Percentiles rank a stretch among this genome's conserved stretches.
Conservation (phyloP, 257 asterid genomes). For the Nicotiana attenuata region DNA sequence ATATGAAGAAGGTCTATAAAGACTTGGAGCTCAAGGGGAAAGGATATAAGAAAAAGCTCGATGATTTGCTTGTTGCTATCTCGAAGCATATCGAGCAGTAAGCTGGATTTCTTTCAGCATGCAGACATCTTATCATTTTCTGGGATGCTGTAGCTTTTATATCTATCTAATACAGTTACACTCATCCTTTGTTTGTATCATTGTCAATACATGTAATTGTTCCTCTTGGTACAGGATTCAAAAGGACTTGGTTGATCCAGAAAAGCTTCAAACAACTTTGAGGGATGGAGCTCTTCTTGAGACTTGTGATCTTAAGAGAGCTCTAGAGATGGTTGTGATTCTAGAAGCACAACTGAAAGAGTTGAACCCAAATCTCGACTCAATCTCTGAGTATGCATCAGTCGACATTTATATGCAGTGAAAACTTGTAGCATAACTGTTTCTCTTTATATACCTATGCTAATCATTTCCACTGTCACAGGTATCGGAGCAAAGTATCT, state of each 20-base stretch:
- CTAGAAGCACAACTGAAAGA: slow-evolving; percentile 93
- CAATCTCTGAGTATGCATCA: slow-evolving; percentile 76
- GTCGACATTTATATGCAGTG: not conserved
- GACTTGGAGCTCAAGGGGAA: slow-evolving; percentile 71
- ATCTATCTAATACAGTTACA: not conserved
- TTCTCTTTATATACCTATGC: not conserved
- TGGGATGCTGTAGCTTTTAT: not conserved
- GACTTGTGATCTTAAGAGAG: slow-evolving; percentile 56
- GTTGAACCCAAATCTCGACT: slow-evolving; percentile 95
- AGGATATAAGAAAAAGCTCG: slow-evolving; percentile 71
- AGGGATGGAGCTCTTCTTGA: slow-evolving; percentile 56
- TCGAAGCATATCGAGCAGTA: slow-evolving; percentile 91
- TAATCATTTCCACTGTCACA: slow-evolving; percentile 14
- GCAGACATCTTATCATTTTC: not conserved
- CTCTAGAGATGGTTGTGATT: slow-evolving; percentile 81
- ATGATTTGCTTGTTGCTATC: slow-evolving; percentile 63
- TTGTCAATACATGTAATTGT: slow-evolving; percentile 1
- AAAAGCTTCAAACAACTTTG: slow-evolving; percentile 65
- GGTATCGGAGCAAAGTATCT: slow-evolving; percentile 73
- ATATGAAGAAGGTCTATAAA: slow-evolving; percentile 65
- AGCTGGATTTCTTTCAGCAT: slow-evolving; percentile 17
- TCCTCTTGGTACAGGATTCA: slow-evolving; percentile 52
- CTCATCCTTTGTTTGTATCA: not conserved
- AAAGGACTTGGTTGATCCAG: slow-evolving; percentile 82
- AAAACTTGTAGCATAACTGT: not conserved